These are phyloP conservation scores for Metschnikowia proteae DNA, from an alignment of 805 yeast species.

Conservation along the genomic window DNA sequence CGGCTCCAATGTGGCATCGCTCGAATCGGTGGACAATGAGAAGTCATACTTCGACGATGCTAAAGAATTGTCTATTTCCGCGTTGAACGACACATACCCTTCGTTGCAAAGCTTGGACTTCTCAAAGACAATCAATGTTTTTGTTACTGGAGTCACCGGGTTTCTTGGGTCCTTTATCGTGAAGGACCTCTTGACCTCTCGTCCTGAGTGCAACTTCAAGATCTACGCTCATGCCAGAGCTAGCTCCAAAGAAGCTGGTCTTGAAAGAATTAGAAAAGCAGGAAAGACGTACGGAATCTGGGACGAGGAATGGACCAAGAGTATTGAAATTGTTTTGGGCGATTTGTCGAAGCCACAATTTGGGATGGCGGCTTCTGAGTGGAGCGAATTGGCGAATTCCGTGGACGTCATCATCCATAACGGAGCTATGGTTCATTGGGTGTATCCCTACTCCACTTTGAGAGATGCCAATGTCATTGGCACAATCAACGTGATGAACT, in stretches of 20 bases:
- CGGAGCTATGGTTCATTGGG: conserved; percentile 99
- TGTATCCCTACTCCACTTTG: conserved; percentile 84
- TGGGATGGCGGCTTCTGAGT: conserved; percentile 57
- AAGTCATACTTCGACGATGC: conserved; percentile 71
- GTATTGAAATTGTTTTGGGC: conserved; percentile 74
- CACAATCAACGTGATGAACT: conserved; percentile 75
- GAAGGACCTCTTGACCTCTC: conserved; percentile 61
- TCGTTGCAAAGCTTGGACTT: conserved; percentile 38
- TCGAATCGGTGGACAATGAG: conserved; percentile 6
- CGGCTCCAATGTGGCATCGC: conserved; percentile 17
- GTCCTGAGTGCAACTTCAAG: conserved; percentile 49
- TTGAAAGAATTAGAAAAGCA: conserved; percentile 70
- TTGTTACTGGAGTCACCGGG: conserved; percentile 95
- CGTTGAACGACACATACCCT: conserved; percentile 43
- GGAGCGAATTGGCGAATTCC: conserved; percentile 53
- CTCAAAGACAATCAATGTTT: conserved; percentile 50
- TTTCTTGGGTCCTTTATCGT: conserved; percentile 90
- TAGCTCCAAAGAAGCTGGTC: conserved; percentile 57
- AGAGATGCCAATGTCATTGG: conserved; percentile 92
- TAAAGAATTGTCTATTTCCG: conserved; percentile 38
- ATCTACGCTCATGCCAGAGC: conserved; percentile 93
- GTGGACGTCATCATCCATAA: conserved; percentile 89
- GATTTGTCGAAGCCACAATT: conserved; percentile 70
- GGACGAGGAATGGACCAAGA: conserved; percentile 55
- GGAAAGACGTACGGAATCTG: conserved; percentile 82